phyloP scores from a whole-genome alignment of 2,329 filamentous ascomycete genomes.

The Paradendryphiella salina region DNA sequence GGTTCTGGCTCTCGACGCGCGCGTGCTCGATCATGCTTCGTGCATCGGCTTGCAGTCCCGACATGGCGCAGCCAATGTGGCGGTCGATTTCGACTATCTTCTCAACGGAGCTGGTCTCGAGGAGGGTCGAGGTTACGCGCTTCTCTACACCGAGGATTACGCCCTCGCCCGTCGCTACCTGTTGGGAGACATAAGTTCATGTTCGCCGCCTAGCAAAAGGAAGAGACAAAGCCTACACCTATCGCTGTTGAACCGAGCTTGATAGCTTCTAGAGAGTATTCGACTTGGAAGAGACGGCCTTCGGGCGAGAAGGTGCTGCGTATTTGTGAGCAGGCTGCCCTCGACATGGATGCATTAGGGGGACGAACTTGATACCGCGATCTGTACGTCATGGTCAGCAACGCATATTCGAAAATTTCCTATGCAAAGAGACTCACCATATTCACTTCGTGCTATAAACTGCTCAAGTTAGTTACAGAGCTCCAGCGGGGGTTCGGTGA shows the following conservation, averaged over 20 bases:
- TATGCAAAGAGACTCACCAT: conserved; percentile 66
- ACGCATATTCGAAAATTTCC: not conserved
- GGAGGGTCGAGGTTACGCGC: conserved; percentile 94
- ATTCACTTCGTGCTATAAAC: conserved; percentile 99
- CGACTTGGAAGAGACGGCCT: conserved; percentile 99
- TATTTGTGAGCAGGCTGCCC: conserved; percentile 29
- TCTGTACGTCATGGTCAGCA: conserved; percentile 59
- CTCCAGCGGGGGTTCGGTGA: conserved; percentile 30
- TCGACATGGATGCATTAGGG: conserved; percentile 16
- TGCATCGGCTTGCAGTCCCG: conserved; percentile 93
- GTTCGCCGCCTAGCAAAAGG: not conserved
- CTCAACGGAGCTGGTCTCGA: conserved; percentile 96
- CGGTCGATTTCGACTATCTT: conserved; percentile 99
- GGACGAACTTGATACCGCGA: conserved; percentile 90
- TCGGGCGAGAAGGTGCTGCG: conserved; percentile 97
- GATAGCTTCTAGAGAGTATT: conserved; percentile 99
- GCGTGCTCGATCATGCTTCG: conserved; percentile 98
- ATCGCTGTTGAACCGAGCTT: conserved; percentile 98
- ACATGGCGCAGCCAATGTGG: conserved; percentile 99
- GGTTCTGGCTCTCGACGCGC: conserved; percentile 94
- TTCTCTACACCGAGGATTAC: conserved; percentile 98
- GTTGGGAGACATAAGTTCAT: conserved; percentile 37
- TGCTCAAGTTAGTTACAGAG: conserved; percentile 38
- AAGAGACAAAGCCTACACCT: conserved; percentile 61
- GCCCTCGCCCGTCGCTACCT: conserved; percentile 87